Base-by-base conservation (phyloP, 345 rosid species). In the Eucalyptus leucophloia region DNA sequence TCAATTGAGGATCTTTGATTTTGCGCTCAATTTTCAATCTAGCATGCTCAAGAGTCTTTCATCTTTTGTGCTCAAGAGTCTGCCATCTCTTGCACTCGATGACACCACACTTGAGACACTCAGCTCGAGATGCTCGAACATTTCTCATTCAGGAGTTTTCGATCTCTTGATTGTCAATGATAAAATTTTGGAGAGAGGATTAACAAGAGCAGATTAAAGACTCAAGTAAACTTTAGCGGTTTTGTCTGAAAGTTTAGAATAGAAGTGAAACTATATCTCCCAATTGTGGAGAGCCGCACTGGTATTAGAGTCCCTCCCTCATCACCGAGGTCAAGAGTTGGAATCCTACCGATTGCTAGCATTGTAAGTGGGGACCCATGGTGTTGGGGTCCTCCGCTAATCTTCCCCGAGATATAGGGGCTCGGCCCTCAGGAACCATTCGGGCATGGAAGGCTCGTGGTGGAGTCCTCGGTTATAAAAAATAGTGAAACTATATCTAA, bases 21-120 rank as follows among this genome's bases (percentile, higher is more conserved):
- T 24, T 56, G 30, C 0, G 1, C 12, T 24, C 6, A 23, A 0
- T 56, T 24, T 56, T 56, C 62, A 24, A 56, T 56, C 62, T 56
- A 3, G 10, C 62, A 1, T 56, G 7, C 62, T 56, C 30, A 0
- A 9, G 30, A 56, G 62, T 11, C 62, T 56, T 56, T 26, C 30
- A 23, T 23, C 62, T 56, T 11, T 56, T 26, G 30, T 56, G 62
- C 62, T 56, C 62, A 10, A 9, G 62, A 56, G 62, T 26, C 62
- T 5, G 0, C 7, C 30, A 23, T 23, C 62, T 56, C 62, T 56
- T 0, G 30, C 5, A 0, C 58, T 53, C 0, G 0, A 2, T 3
- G 24, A 53, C 58, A 19, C 4, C 1, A 0, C 58, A 21, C 58
- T 53, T 5, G 1, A 56, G 30, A 56, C 28, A 56, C 28, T 9